Evolutionary conservation across 2,329 filamentous ascomycete genomes (phyloP).

Genomic region (Talaromyces sp.): DNA sequence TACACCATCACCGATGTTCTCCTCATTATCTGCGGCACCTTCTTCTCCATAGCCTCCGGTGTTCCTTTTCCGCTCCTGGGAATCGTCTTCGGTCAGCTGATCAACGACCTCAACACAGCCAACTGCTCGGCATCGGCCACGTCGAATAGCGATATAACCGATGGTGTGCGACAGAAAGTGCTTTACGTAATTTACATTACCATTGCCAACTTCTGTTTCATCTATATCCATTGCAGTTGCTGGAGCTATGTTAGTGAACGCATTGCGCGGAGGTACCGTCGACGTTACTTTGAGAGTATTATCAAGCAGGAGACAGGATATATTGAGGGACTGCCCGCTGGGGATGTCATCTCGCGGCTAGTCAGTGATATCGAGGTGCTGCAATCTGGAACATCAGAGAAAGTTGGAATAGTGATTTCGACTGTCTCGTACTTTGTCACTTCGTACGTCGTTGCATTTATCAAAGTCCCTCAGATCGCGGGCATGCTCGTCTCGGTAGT

Average conservation of each 20-base stretch:
- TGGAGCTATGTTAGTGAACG: constrained; percentile 62
- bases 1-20: constrained; percentile 14
- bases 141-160: background rate
- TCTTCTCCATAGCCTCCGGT: constrained; percentile 28
- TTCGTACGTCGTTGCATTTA: constrained; percentile 63
- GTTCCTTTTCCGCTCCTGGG: constrained; percentile 35
- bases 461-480: constrained; percentile 58
- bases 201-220: constrained; percentile 57
- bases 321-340: constrained; percentile 59
- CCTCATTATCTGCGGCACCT: constrained; percentile 16
- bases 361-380: constrained; percentile 63
- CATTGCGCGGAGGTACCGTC: constrained; percentile 58
- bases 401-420: constrained; percentile 61
- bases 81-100: constrained; percentile 36
- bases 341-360: constrained; percentile 59
- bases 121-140: constrained; percentile 13
- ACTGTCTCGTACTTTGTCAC: constrained; percentile 63
- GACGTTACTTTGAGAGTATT: constrained; percentile 55
- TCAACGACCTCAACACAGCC: constrained; percentile 32
- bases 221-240: constrained; percentile 60
- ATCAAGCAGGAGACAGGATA: constrained; percentile 59
- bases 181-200: constrained; percentile 59
- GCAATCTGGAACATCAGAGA: constrained; percentile 64
- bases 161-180: constrained; percentile 41
- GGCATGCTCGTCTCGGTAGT: constrained; percentile 60